These are phyloP conservation scores for Suhomyces prunicola DNA, from an alignment of 805 yeast genomes.

Conservation along the genomic window DNA sequence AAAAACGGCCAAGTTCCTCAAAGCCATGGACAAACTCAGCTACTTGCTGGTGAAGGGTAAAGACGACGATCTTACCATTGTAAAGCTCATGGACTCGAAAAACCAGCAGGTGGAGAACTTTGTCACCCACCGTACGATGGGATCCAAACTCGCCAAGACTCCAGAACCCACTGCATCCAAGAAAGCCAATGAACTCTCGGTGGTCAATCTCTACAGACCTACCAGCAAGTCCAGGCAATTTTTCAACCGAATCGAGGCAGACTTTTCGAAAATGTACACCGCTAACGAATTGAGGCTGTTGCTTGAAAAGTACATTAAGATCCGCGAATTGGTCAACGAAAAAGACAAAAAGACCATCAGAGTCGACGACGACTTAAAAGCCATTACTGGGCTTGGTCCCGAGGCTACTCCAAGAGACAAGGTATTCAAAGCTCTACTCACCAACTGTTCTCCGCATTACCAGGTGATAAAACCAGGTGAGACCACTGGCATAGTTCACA, in stretches of 20 bases:
- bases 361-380: slow-evolving; percentile 53
- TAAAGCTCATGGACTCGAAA: slow-evolving; percentile 44
- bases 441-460: slow-evolving; percentile 49
- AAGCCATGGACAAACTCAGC: slow-evolving; percentile 77
- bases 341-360: slow-evolving; percentile 52
- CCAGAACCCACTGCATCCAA: slow-evolving; percentile 21
- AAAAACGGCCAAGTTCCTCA: slow-evolving; percentile 79
- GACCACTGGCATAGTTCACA: slow-evolving; percentile 34
- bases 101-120: slow-evolving; percentile 54
- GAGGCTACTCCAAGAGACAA: slow-evolving; percentile 40
- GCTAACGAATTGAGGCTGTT: slow-evolving; percentile 51
- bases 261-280: slow-evolving; percentile 44
- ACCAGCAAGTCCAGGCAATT: slow-evolving; percentile 46
- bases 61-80: slow-evolving; percentile 71
- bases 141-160: slow-evolving; percentile 11
- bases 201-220: slow-evolving; percentile 54
- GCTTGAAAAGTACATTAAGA: slow-evolving; percentile 54
- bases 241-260: slow-evolving; percentile 40
- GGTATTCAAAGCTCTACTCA: slow-evolving; percentile 43
- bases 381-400: slow-evolving; percentile 33
- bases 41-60: slow-evolving; percentile 75
- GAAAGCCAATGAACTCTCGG: slow-evolving; percentile 25
- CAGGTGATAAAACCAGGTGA: slow-evolving; percentile 49
- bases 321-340: slow-evolving; percentile 47
- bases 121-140: slow-evolving; percentile 53